phyloP scores from a whole-genome alignment of 768 basidiomycete genomes.

The Cystobasidium ongulense region DNA sequence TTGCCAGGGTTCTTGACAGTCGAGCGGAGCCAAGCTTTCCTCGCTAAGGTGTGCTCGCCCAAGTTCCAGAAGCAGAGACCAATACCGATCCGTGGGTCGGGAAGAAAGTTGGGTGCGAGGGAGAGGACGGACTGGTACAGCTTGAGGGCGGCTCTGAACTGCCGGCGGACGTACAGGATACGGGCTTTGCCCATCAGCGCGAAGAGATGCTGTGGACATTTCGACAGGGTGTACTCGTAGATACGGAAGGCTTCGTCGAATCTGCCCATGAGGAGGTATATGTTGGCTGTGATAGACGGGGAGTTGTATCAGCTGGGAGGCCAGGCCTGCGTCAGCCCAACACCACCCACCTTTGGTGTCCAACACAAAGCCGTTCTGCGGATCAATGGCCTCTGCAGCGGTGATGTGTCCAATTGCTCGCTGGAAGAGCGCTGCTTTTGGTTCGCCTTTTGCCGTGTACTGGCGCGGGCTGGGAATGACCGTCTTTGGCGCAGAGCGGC shows the following conservation, averaged over 20 bases:
- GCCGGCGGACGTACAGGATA: constrained; percentile 69
- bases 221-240: constrained; percentile 68
- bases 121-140: constrained; percentile 75
- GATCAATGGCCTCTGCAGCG: not conserved
- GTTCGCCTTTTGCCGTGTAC: constrained; percentile 43
- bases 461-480: constrained; percentile 64
- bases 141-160: constrained; percentile 69
- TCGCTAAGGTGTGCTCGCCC: constrained; percentile 71
- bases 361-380: constrained; percentile 16
- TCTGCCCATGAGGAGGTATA: constrained; percentile 58
- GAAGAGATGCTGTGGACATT: constrained; percentile 75
- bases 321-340: too few species aligned
- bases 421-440: not conserved
- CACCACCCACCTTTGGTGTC: constrained; percentile 11
- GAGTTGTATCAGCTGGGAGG: not conserved
- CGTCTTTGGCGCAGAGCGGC: constrained; percentile 74
- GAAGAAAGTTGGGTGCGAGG: constrained; percentile 68
- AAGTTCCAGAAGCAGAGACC: constrained; percentile 88
- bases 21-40: constrained; percentile 73
- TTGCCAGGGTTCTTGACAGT: constrained; percentile 13
- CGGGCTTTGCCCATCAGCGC: constrained; percentile 62
- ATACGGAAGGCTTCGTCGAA: constrained; percentile 73
- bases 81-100: constrained; percentile 91
- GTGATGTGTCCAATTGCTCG: not conserved
- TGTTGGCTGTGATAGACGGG: not conserved